phyloP scores from a whole-genome alignment of 116 monocot genomes.

The Trichopus zeylanicus region DNA sequence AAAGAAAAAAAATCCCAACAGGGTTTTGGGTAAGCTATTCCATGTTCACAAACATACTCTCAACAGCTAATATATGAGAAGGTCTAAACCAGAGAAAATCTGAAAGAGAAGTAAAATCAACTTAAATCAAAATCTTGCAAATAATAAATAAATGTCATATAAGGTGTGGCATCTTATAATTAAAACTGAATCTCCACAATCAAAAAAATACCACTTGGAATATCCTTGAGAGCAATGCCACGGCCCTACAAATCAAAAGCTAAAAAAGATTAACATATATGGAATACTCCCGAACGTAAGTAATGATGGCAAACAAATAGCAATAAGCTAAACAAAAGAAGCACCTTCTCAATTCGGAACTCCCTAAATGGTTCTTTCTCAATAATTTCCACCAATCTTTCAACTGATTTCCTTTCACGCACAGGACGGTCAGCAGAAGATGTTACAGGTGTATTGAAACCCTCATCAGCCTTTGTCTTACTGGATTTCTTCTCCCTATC shows the following conservation, averaged over 20 bases:
- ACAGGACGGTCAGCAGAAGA: slow-evolving; percentile 58
- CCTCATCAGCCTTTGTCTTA: slow-evolving; percentile 6
- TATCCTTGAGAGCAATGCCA: slow-evolving; percentile 83
- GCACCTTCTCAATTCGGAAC: slow-evolving; percentile 73
- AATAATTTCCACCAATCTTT: slow-evolving; percentile 75
- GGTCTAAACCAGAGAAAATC: not conserved
- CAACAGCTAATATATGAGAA: no score
- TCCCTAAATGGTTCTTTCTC: slow-evolving; percentile 51
- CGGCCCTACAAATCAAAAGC: slow-evolving; percentile 52
- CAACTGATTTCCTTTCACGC: slow-evolving; percentile 77
- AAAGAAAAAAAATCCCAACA: no score
- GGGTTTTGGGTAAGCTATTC: no score
- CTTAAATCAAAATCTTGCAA: not conserved
- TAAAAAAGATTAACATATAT: not conserved
- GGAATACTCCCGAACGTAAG: not conserved
- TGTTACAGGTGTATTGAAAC: slow-evolving; percentile 12
- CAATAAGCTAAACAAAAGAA: not conserved
- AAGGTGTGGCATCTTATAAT: not conserved
- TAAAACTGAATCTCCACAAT: not conserved
- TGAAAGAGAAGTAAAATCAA: not conserved
- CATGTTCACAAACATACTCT: no score
- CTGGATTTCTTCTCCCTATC: slow-evolving; percentile 17
- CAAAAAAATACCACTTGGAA: slow-evolving; percentile 61
- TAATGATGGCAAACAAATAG: slow-evolving; percentile 3
- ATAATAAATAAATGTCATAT: not conserved